Conservation (phyloP, 1,284 basidiomycete genomes). For the Sanghuangporus baumii region DNA sequence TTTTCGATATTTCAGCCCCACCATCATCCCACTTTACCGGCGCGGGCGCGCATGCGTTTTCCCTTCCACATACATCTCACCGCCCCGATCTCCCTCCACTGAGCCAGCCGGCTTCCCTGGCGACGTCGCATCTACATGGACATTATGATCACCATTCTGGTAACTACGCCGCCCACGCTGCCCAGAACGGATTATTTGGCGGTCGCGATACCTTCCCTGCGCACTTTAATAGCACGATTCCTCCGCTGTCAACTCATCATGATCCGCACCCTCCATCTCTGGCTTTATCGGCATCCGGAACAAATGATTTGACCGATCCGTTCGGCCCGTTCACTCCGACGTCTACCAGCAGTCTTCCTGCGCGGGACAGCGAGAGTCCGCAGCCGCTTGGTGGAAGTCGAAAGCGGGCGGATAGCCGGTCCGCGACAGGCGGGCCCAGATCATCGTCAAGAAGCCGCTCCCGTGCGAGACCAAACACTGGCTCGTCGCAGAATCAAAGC, state of each 20-base stretch:
- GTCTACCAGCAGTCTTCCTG: not conserved
- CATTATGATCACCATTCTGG: slow-evolving; percentile 10
- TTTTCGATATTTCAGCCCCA: slow-evolving; percentile 62
- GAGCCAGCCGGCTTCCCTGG: slow-evolving; percentile 15
- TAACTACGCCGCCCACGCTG: slow-evolving; percentile 1
- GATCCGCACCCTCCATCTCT: slow-evolving; percentile 1
- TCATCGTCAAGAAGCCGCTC: slow-evolving; percentile 36
- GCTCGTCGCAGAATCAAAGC: slow-evolving; percentile 9
- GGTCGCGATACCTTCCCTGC: slow-evolving; percentile 15
- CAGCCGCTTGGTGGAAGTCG: not conserved
- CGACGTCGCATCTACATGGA: slow-evolving; percentile 13
- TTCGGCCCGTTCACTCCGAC: slow-evolving; percentile 13
- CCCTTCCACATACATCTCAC: slow-evolving; percentile 16
- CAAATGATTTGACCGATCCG: not conserved
- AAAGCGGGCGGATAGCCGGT: slow-evolving; percentile 6
- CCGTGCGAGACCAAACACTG: slow-evolving; percentile 32
- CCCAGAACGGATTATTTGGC: not conserved
- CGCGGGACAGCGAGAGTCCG: slow-evolving; percentile 11
- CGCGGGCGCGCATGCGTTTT: slow-evolving; percentile 15
- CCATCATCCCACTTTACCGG: slow-evolving; percentile 21
- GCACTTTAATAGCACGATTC: slow-evolving; percentile 18
- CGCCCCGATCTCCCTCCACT: slow-evolving; percentile 14
- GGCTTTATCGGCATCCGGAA: not conserved
- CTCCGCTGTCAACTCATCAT: slow-evolving; percentile 14
- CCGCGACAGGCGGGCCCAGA: slow-evolving; percentile 23